Evolutionary conservation across 1,139 yeast genomes (phyloP).

Genomic region (Protomyces lactucae-debilis): DNA sequence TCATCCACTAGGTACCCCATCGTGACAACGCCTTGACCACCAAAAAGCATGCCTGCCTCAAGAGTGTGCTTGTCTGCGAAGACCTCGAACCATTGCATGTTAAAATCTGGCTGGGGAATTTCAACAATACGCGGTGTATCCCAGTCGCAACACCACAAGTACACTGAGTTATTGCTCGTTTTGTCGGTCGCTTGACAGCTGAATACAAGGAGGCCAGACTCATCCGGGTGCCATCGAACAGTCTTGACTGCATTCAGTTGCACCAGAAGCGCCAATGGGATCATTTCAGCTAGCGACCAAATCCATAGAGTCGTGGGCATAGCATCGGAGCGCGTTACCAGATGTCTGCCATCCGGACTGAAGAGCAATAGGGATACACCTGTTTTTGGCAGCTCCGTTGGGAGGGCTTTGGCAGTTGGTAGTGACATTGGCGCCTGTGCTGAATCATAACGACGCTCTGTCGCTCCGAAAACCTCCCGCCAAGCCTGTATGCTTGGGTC

Average conservation of each 20-base stretch:
- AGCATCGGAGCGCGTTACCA: constrained; percentile 31
- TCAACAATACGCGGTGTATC: constrained; percentile 21
- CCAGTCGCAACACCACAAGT: constrained; percentile 29
- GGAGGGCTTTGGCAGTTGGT: constrained; percentile 27
- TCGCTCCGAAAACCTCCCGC: constrained; percentile 28
- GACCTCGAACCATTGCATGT: constrained; percentile 22
- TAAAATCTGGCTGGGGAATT: constrained; percentile 28
- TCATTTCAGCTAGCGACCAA: constrained; percentile 31
- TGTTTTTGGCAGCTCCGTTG: constrained; percentile 28
- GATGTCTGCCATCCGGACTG: constrained; percentile 31
- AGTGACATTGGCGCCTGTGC: constrained; percentile 29
- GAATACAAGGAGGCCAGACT: constrained; percentile 28
- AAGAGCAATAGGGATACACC: constrained; percentile 30
- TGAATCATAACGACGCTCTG: constrained; percentile 1
- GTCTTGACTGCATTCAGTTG: constrained; percentile 22
- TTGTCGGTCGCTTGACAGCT: constrained; percentile 23
- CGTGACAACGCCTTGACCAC: background rate
- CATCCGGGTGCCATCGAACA: constrained; percentile 33
- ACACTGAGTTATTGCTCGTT: constrained; percentile 2
- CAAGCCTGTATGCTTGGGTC: constrained; percentile 27
- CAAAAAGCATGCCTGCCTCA: background rate
- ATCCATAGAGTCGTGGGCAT: constrained; percentile 34
- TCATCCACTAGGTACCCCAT: background rate
- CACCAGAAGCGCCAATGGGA: constrained; percentile 32
- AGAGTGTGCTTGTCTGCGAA: background rate